Percentiles rank a stretch among this genome's conserved stretches.
Conservation (phyloP, 345 rosid genomes). For the Cochlearia excelsa region DNA sequence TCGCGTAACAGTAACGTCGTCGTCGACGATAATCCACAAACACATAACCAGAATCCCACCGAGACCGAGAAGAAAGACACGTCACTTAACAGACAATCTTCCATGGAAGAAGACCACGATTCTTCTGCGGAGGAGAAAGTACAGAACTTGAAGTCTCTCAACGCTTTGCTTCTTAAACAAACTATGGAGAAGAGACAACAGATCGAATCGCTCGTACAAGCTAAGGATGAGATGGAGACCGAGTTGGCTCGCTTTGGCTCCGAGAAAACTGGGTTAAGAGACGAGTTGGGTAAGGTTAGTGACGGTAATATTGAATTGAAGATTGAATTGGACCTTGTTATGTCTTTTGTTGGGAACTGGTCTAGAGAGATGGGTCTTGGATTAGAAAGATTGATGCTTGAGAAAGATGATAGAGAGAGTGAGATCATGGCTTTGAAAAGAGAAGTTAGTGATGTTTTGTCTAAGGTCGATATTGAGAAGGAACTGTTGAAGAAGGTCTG, state of each 20-base stretch:
- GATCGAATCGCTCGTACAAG: slow-evolving; percentile 44
- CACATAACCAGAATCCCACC: background rate
- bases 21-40: background rate
- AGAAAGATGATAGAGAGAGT: slow-evolving; percentile 40
- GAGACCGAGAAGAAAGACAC: slow-evolving; percentile 20
- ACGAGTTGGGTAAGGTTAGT: slow-evolving; percentile 37
- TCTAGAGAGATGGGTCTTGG: slow-evolving; percentile 42
- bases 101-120: slow-evolving; percentile 36
- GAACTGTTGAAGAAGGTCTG: slow-evolving; percentile 27
- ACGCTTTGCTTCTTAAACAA: slow-evolving; percentile 55
- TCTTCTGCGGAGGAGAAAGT: slow-evolving; percentile 39
- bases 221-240: slow-evolving; percentile 43
- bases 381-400: slow-evolving; percentile 32
- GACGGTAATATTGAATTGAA: slow-evolving; percentile 45
- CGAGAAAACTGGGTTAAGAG: slow-evolving; percentile 35
- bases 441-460: slow-evolving; percentile 33
- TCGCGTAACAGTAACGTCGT: slow-evolving; percentile 16
- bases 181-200: slow-evolving; percentile 48
- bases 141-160: slow-evolving; percentile 55
- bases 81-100: slow-evolving; percentile 20
- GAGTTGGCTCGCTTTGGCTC: slow-evolving; percentile 39
- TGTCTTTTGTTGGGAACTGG: slow-evolving; percentile 40
- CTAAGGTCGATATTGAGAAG: slow-evolving; percentile 40
- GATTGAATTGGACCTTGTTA: slow-evolving; percentile 42
- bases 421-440: slow-evolving; percentile 40